Conservation (phyloP, 352 stramenopile species). For the Phytophthora brassicae region DNA sequence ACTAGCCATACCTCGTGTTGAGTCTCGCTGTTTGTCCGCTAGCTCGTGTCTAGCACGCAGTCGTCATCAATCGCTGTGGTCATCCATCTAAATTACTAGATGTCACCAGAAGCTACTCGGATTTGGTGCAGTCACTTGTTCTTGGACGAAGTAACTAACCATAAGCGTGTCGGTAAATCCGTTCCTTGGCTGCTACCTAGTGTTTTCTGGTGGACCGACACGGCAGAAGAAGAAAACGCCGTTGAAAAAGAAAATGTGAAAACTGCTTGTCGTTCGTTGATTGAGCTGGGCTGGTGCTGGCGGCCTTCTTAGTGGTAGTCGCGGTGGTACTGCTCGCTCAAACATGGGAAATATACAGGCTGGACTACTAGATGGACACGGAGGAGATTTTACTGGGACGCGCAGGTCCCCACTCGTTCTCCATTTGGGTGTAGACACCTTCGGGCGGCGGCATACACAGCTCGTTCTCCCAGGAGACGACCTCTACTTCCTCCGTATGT, state of each 20-base stretch:
- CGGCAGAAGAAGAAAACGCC: conserved; percentile 20
- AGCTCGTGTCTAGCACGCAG: conserved; percentile 8
- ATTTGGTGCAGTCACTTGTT: too few species aligned
- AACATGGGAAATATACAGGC: conserved; percentile 18
- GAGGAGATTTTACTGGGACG: conserved; percentile 84
- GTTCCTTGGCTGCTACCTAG: conserved; percentile 9
- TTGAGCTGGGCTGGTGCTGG: conserved; percentile 13
- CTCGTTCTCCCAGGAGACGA: conserved; percentile 78
- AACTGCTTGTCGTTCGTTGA: conserved; percentile 28
- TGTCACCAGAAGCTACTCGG: conserved; percentile 8
- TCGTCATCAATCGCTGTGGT: conserved; percentile 14
- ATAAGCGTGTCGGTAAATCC: conserved; percentile 1
- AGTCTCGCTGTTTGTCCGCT: conserved; percentile 16
- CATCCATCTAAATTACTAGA: too few species aligned
- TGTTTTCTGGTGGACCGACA: conserved; percentile 15
- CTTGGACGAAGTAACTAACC: neutral
- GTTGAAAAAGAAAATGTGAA: conserved; percentile 32
- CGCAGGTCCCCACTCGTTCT: conserved; percentile 86
- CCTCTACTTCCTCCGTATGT: conserved; percentile 76
- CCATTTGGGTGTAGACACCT: conserved; percentile 75
- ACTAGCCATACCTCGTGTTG: conserved; percentile 33
- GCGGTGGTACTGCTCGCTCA: conserved; percentile 5
- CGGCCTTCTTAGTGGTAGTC: neutral
- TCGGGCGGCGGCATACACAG: conserved; percentile 76
- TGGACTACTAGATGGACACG: conserved; percentile 71